phyloP scores from a whole-genome alignment of 768 basidiomycete species.

The Mycena olivaceomarginata region DNA sequence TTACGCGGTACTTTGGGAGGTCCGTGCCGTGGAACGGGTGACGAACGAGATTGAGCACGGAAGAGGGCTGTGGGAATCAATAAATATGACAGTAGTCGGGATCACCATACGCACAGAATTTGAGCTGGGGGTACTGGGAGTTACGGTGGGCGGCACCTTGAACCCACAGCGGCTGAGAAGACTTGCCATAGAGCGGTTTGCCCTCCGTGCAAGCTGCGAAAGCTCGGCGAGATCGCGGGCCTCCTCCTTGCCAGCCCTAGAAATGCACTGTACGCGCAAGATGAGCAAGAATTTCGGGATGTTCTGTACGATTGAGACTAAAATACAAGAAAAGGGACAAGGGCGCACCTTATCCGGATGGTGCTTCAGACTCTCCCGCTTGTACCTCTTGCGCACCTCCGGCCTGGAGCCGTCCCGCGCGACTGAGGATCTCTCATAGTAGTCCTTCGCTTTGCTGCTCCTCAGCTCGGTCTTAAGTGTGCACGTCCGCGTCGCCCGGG shows the following conservation, averaged over 20 bases:
- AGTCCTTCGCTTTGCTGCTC: conserved; percentile 94
- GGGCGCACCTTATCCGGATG: conserved; percentile 86
- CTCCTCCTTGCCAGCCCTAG: conserved; percentile 93
- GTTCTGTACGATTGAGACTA: too few relatives aligned
- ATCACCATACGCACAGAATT: conserved; percentile 79
- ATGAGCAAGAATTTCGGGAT: too few relatives aligned
- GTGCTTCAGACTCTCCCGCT: conserved; percentile 89
- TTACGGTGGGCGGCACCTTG: conserved; percentile 92
- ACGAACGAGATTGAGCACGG: conserved; percentile 96
- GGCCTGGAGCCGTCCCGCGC: conserved; percentile 75
- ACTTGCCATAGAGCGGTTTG: conserved; percentile 91
- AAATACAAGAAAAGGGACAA: conserved; percentile 4
- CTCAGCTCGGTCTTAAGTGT: conserved; percentile 80
- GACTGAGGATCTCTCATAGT: conserved; percentile 91
- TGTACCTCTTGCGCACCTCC: conserved; percentile 95
- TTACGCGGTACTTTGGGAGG: conserved; percentile 83
- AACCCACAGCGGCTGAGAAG: conserved; percentile 88
- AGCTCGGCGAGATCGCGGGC: conserved; percentile 87
- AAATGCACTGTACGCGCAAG: conserved; percentile 79
- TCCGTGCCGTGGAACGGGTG: conserved; percentile 92
- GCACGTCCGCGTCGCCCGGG: conserved; percentile 75
- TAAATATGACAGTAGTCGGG: conserved; percentile 6
- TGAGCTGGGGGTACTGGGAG: conserved; percentile 95
- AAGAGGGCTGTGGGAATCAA: conserved; percentile 28
- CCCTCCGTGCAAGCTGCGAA: conserved; percentile 83